Conservation (phyloP, 176 grass and related monocot genomes). For the Triticum aestivum region IWGSC_CS_RefSeq_v2.1 NC_057804.1:36755011-36755510, state of each 20-base stretch:
- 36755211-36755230: neutral
- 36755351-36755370: neutral
- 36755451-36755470: constrained; percentile 6
- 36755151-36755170: neutral
- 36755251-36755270: neutral
- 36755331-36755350: too few species aligned
- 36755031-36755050: neutral
- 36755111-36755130: neutral
- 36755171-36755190: neutral
- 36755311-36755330: too few species aligned
- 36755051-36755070: neutral
- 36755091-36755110: too few species aligned
- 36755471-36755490: constrained; percentile 26
- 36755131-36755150: neutral
- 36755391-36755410: neutral
- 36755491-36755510: constrained; percentile 50
- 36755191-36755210: neutral
- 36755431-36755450: constrained; percentile 5
- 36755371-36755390: neutral
- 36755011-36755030: neutral
- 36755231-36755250: too few species aligned
- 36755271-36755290: neutral
- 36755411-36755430: neutral
- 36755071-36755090: neutral
- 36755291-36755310: neutral